These are phyloP conservation scores for Pezicula rhizophila DNA, from an alignment of 2,329 filamentous ascomycete species.

Conservation along the genomic window DNA sequence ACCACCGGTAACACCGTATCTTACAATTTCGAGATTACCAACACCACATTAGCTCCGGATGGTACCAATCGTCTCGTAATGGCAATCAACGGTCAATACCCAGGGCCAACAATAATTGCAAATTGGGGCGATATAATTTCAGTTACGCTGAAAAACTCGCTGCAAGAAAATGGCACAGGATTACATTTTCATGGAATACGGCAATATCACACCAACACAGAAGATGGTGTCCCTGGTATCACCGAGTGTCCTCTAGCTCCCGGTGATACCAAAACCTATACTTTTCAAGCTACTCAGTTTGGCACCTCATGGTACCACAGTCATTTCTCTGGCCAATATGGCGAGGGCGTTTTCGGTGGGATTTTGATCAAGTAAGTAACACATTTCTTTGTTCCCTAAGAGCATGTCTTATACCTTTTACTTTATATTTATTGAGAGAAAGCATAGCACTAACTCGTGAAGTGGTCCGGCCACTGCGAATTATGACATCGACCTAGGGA, in stretches of 20 bases:
- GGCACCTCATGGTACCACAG: conserved; percentile 41
- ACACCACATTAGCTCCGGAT: conserved; percentile 16
- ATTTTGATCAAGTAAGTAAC: conserved; percentile 3
- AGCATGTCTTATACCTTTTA: no score
- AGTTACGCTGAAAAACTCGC: conserved; percentile 21
- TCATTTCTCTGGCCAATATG: conserved; percentile 42
- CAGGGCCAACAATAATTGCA: conserved; percentile 24
- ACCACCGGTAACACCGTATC: conserved; percentile 8
- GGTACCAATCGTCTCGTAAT: conserved; percentile 18
- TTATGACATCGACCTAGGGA: conserved; percentile 13
- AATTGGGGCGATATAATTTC: conserved; percentile 24
- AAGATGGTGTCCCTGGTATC: conserved; percentile 36
- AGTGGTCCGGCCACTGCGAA: conserved; percentile 23
- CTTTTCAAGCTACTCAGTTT: conserved; percentile 10
- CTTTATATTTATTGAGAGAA: no score
- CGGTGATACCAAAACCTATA: conserved; percentile 34
- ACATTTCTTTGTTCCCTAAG: no score
- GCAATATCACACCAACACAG: conserved; percentile 31
- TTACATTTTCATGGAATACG: conserved; percentile 43
- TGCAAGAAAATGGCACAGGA: conserved; percentile 29
- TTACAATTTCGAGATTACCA: conserved; percentile 10
- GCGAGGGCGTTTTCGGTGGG: conserved; percentile 46
- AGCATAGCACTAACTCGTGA: no score
- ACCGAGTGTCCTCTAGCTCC: conserved; percentile 35
- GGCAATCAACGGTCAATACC: conserved; percentile 24